Evolutionary conservation across 1,139 yeast species (phyloP).

Genomic region (Chernovozyma sophiae-reginae): DNA sequence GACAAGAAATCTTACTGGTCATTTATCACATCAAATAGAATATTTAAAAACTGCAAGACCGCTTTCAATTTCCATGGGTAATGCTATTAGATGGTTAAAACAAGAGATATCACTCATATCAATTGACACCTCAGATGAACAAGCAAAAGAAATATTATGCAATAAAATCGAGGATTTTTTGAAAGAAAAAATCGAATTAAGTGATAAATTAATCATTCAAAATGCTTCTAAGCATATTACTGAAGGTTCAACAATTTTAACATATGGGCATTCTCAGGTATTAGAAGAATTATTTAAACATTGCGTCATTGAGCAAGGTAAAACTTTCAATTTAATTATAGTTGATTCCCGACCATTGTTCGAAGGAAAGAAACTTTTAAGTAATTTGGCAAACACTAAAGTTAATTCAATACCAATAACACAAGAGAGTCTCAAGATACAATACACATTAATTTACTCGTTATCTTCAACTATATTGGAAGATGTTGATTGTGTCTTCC

Average conservation of each 20-base stretch:
- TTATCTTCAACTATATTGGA: conserved; percentile 75
- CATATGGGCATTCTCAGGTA: conserved; percentile 87
- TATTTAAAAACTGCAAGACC: conserved; percentile 90
- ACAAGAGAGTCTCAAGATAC: conserved; percentile 31
- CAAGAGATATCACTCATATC: conserved; percentile 83
- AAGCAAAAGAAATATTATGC: conserved; percentile 65
- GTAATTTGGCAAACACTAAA: conserved; percentile 45
- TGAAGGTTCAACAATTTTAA: conserved; percentile 75
- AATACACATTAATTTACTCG: conserved; percentile 74
- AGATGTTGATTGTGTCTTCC: conserved; percentile 78
- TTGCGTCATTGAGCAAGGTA: conserved; percentile 59
- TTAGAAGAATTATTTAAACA: conserved; percentile 70
- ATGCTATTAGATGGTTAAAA: conserved; percentile 94
- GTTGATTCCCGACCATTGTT: conserved; percentile 95
- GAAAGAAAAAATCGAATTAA: conserved; percentile 77
- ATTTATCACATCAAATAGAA: conserved; percentile 92
- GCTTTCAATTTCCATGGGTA: conserved; percentile 91
- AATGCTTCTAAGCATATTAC: conserved; percentile 74
- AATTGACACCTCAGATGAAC: conserved; percentile 65
- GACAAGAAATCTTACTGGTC: conserved; percentile 83
- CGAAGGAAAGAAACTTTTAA: conserved; percentile 81
- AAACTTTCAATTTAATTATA: conserved; percentile 73
- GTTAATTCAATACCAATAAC: conserved; percentile 38
- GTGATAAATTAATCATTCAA: conserved; percentile 80
- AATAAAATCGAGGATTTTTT: conserved; percentile 77